Conservation (phyloP, 495 filamentous ascomycete genomes). For the Penicillium tannophilum region DNA sequence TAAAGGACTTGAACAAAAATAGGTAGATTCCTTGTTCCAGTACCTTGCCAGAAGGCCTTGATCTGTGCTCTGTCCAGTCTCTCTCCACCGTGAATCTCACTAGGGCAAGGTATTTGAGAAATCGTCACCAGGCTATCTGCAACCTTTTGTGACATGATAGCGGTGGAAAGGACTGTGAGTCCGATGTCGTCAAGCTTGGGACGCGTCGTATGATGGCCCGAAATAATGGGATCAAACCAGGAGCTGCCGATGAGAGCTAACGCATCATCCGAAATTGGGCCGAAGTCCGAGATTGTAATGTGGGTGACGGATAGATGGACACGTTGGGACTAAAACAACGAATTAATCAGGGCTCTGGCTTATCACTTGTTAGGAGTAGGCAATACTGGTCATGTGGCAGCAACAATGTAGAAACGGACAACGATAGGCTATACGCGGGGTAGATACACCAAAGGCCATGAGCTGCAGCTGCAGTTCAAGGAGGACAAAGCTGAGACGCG, state of each 20-base stretch:
- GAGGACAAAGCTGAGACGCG: no score
- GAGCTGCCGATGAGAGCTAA: neutral
- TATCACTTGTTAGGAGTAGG: neutral
- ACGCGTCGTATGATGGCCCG: neutral
- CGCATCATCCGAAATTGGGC: neutral
- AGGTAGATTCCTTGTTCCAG: neutral
- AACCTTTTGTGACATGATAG: conserved; percentile 45
- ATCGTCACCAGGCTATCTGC: conserved; percentile 54
- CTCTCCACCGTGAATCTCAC: conserved; percentile 27
- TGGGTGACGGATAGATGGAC: no score
- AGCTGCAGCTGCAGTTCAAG: neutral
- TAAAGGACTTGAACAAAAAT: neutral
- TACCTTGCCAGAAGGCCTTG: conserved; percentile 55
- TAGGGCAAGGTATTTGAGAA: conserved; percentile 23
- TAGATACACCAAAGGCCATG: neutral
- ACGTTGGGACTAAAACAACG: neutral
- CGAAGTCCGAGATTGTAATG: neutral
- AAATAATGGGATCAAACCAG: neutral
- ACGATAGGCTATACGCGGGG: neutral
- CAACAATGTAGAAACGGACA: neutral
- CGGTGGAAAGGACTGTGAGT: neutral
- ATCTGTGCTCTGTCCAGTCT: conserved; percentile 33
- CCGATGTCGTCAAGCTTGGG: neutral
- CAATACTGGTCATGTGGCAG: neutral
- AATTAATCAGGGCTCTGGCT: neutral